These are phyloP conservation scores for Lasiodiplodia sp. DNA, from an alignment of 2,329 filamentous ascomycete genomes.

Conservation along the genomic window DNA sequence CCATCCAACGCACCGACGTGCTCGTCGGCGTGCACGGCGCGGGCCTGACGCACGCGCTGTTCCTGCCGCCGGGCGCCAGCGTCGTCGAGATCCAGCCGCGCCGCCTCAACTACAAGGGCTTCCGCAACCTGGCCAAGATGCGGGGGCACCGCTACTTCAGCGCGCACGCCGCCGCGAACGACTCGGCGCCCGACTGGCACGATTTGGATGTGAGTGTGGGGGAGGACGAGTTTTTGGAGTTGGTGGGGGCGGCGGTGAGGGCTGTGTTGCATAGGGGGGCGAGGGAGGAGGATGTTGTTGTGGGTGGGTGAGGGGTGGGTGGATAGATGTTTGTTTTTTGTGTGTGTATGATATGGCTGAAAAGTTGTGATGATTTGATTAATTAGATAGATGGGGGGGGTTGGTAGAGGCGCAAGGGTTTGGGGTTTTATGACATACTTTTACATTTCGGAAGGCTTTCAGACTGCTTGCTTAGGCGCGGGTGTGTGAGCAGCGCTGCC, in stretches of 20 bases:
- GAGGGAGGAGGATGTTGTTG: neutral
- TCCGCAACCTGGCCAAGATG: constrained; percentile 53
- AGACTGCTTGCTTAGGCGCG: too few species aligned
- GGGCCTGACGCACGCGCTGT: constrained; percentile 53
- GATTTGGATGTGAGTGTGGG: neutral
- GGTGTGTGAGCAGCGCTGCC: too few species aligned
- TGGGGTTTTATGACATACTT: too few species aligned
- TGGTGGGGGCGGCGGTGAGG: neutral
- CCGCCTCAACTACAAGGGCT: constrained; percentile 47
- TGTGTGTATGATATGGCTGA: too few species aligned
- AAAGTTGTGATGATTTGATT: too few species aligned
- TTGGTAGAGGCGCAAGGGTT: too few species aligned
- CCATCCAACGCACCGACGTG: constrained; percentile 49
- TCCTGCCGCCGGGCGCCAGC: constrained; percentile 44
- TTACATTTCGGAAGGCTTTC: too few species aligned
- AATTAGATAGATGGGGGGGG: too few species aligned
- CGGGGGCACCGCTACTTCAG: constrained; percentile 49
- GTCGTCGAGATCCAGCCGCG: constrained; percentile 55
- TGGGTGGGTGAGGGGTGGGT: too few species aligned
- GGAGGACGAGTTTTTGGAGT: neutral
- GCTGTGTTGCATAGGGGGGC: neutral
- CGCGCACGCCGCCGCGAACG: constrained; percentile 39
- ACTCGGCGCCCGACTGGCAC: neutral
- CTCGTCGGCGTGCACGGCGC: constrained; percentile 56
- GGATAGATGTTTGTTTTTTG: too few species aligned